A percentile compares a stretch with the other conserved stretches of the same genome.
Conservation (phyloP, 2,329 filamentous ascomycete species). For the Colletotrichum orchidophilum region DNA sequence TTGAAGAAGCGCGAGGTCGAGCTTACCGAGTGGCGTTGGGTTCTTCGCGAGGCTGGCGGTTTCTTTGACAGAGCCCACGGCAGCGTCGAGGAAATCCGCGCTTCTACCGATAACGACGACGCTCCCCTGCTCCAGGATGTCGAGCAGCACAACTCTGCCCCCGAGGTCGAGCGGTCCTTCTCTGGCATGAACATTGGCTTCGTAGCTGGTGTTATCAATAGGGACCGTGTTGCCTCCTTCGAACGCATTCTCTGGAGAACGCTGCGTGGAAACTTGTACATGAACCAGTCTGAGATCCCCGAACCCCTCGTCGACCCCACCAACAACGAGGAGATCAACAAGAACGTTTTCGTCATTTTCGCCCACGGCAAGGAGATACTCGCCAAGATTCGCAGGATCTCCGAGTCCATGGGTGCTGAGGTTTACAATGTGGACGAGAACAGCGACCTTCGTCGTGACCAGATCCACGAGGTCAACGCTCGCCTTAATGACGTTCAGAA, state of each 20-base stretch:
- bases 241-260: slow-evolving; percentile 98
- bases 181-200: slow-evolving; percentile 99
- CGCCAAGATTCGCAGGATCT: slow-evolving; percentile 98
- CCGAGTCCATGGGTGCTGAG: slow-evolving; percentile 94
- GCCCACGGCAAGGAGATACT: slow-evolving; percentile 98
- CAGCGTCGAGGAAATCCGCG: slow-evolving; percentile 95
- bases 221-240: slow-evolving; percentile 93
- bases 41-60: slow-evolving; percentile 91
- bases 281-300: slow-evolving; percentile 99
- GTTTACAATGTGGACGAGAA: slow-evolving; percentile 98
- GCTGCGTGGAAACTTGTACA: slow-evolving; percentile 96
- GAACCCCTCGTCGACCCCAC: slow-evolving; percentile 91
- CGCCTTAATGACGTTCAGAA: slow-evolving; percentile 90
- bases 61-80: slow-evolving; percentile 98
- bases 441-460: slow-evolving; percentile 91
- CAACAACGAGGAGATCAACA: slow-evolving; percentile 90
- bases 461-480: slow-evolving; percentile 97
- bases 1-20: slow-evolving; percentile 98
- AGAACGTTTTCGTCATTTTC: slow-evolving; percentile 99
- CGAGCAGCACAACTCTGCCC: slow-evolving; percentile 77
- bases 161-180: slow-evolving; percentile 85
- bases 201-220: slow-evolving; percentile 92
- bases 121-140: slow-evolving; percentile 93
- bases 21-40: slow-evolving; percentile 98
- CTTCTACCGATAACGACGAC: slow-evolving; percentile 89